Percentiles rank a stretch among this genome's conserved stretches.
These are phyloP conservation scores for Colletotrichum sp. DNA, from an alignment of 2,329 filamentous ascomycete genomes.

Conservation along the genomic window DNA sequence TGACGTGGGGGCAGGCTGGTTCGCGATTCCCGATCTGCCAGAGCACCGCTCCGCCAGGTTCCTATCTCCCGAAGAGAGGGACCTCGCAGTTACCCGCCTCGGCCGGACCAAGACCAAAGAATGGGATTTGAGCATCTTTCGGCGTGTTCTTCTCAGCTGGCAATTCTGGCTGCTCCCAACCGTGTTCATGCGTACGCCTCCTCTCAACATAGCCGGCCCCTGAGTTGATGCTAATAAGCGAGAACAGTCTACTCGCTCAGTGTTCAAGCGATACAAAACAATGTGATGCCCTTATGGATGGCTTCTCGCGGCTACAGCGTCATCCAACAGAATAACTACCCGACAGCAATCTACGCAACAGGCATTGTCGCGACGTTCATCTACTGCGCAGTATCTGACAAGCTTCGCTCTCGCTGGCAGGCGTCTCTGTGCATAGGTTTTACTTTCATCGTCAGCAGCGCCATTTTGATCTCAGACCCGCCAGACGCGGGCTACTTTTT, in stretches of 20 bases:
- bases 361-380: constrained; percentile 45
- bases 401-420: constrained; percentile 46
- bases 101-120: constrained; percentile 28
- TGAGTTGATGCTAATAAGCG: background rate
- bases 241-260: constrained; percentile 44
- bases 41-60: constrained; percentile 45
- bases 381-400: constrained; percentile 46
- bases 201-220: background rate
- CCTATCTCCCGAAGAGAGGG: constrained; percentile 36
- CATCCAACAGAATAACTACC: constrained; percentile 50
- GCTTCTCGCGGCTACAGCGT: constrained; percentile 45
- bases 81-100: constrained; percentile 40
- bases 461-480: constrained; percentile 39
- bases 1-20: constrained; percentile 37
- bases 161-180: constrained; percentile 49
- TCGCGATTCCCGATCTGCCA: constrained; percentile 48
- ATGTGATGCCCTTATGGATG: constrained; percentile 51
- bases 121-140: background rate
- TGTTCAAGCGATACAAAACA: constrained; percentile 46
- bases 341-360: constrained; percentile 43
- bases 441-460: constrained; percentile 45
- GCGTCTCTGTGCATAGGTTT: constrained; percentile 45
- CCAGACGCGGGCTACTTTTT: constrained; percentile 43
- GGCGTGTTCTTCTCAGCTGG: constrained; percentile 38
- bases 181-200: constrained; percentile 46